These are phyloP conservation scores for Phytopythium oedochilum DNA, from an alignment of 352 stramenopile species.

Conservation along the genomic window DNA sequence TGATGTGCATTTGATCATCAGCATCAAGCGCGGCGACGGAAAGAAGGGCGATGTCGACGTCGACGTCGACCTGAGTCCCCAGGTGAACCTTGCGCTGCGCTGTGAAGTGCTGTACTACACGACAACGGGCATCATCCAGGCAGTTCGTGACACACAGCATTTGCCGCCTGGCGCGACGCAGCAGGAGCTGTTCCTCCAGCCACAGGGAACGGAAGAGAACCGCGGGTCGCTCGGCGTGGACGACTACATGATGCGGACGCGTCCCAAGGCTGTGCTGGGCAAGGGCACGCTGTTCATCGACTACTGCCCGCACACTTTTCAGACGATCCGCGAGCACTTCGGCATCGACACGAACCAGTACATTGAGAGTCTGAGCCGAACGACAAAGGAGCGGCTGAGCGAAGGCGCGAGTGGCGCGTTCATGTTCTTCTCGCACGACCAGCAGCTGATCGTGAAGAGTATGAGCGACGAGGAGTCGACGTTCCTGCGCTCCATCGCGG, in stretches of 20 bases:
- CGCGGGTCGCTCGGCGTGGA: constrained; percentile 72
- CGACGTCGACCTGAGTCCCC: constrained; percentile 79
- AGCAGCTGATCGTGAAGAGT: constrained; percentile 88
- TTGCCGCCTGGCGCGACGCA: constrained; percentile 59
- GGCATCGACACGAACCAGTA: constrained; percentile 81
- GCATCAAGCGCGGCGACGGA: constrained; percentile 6
- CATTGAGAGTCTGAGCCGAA: constrained; percentile 77
- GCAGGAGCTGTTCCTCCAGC: constrained; percentile 77
- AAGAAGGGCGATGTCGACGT: constrained; percentile 74
- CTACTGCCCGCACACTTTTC: constrained; percentile 83
- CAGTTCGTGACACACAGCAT: constrained; percentile 67
- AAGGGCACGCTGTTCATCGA: constrained; percentile 86
- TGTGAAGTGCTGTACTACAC: constrained; percentile 88
- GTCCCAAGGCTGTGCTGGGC: constrained; percentile 60
- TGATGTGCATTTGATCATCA: neutral
- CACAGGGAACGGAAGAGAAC: constrained; percentile 74
- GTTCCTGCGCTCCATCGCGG: constrained; percentile 76
- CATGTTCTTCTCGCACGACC: constrained; percentile 89
- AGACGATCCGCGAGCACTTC: constrained; percentile 83
- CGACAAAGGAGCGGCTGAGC: constrained; percentile 82
- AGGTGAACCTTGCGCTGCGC: constrained; percentile 81
- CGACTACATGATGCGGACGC: constrained; percentile 81
- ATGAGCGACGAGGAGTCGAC: constrained; percentile 85
- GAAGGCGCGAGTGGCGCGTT: constrained; percentile 85
- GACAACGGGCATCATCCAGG: constrained; percentile 85